Base-by-base conservation (phyloP, 805 yeast genomes). In the Pichia paraexigua region DNA sequence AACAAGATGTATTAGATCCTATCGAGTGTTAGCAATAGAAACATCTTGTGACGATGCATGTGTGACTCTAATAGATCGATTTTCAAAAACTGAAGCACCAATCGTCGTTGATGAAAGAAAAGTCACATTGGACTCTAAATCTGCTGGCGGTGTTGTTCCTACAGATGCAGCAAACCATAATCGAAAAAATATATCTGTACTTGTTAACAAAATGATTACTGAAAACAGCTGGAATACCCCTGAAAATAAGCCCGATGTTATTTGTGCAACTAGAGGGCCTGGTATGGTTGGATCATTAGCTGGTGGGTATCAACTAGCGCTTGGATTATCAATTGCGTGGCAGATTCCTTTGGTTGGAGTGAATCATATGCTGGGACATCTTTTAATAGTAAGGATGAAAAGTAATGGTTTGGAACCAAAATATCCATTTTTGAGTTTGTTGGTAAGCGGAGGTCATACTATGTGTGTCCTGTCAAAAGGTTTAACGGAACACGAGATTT, bases 11-110 rank as follows among this genome's bases (percentile, higher is more conserved):
- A 20, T 35, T n/a, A 35, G 39, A 35, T 8, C 37, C 17, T 88
- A 87, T 63, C 74, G 73, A 43, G 94, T 91, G 0, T 69, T 94
- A 22, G 94, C 97, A 0, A 80, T 94, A 15, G 99, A 94, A 63
- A 80, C 95, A 0, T 88, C 97, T 0, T 94, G 99, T 63, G 99
- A 94, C 66, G 99, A 94, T 66, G 79, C 97, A 0, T 90, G 97
- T 58, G 92, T 90, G 2, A 87, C 96, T 0, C 69, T 92, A 9
- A 63, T 91, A 3, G 83, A 83, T 41, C 71, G 90, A 48, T 53
- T 47, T 9, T 58, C 60, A 1, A 55, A 59, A 1, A 58, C 63
- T 1, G 58, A 64, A 25, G 70, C 77, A 3, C 82, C 87, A 0
- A 66, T 57, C 0, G 66, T 85, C 1, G 49, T 87, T 2, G 80